Evolutionary conservation across 805 yeast genomes (phyloP).

Genomic region (Candida golubevii): DNA sequence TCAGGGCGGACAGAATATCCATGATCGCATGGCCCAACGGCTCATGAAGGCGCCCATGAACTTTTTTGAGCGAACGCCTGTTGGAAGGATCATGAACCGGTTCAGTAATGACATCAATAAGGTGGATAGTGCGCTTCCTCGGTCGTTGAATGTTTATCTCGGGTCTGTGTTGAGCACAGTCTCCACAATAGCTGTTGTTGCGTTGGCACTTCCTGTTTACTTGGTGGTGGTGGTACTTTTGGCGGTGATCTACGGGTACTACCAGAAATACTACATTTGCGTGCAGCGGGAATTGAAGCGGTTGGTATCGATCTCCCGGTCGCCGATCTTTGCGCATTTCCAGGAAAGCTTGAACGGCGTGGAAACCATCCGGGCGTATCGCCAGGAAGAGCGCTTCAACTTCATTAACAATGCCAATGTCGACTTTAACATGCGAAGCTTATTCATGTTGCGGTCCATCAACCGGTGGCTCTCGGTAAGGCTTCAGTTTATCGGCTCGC

Average conservation of each 20-base stretch:
- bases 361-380: conserved; percentile 72
- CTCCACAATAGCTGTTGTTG: conserved; percentile 50
- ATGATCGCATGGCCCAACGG: conserved; percentile 51
- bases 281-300: conserved; percentile 68
- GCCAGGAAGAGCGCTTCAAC: conserved; percentile 60
- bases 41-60: conserved; percentile 59
- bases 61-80: conserved; percentile 66
- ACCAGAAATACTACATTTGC: conserved; percentile 75
- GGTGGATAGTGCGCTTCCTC: conserved; percentile 56
- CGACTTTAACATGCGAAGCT: conserved; percentile 45
- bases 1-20: conserved; percentile 52
- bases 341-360: conserved; percentile 79
- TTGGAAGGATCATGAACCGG: conserved; percentile 62
- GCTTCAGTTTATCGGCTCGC: conserved; percentile 56
- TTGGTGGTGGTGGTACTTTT: conserved; percentile 44
- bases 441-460: conserved; percentile 48
- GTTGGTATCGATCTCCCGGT: conserved; percentile 62
- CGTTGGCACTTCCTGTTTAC: conserved; percentile 52
- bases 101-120: conserved; percentile 59
- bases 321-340: conserved; percentile 51
- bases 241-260: conserved; percentile 57
- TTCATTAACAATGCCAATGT: conserved; percentile 49
- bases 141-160: conserved; percentile 46
- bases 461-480: conserved; percentile 66
- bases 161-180: conserved; percentile 40